Evolutionary conservation across 768 basidiomycete species (phyloP).

Genomic region (Lactarius sanguifluus): DNA sequence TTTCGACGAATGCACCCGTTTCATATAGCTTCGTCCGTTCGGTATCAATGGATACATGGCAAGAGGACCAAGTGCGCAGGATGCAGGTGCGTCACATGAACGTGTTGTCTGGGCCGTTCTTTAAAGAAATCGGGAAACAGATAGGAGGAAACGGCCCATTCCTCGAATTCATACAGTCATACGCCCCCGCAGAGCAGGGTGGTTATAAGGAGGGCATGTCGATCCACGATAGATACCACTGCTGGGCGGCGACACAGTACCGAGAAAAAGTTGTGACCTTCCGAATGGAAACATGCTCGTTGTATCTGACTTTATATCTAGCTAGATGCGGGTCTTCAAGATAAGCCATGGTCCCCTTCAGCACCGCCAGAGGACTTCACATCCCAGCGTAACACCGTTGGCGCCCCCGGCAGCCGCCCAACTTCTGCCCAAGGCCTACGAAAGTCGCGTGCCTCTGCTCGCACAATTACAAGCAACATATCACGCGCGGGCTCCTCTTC

Average conservation of each 20-base stretch:
- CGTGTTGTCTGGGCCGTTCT: slow-evolving; percentile 15
- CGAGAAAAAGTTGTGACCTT: slow-evolving; percentile 72
- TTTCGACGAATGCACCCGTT: slow-evolving; percentile 27
- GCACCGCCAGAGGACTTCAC: slow-evolving; percentile 54
- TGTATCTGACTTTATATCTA: slow-evolving; percentile 35
- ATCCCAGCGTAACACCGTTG: slow-evolving; percentile 38
- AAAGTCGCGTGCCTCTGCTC: slow-evolving; percentile 76
- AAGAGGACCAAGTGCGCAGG: slow-evolving; percentile 78
- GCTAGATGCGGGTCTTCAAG: slow-evolving; percentile 77
- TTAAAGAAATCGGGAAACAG: slow-evolving; percentile 39
- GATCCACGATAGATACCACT: slow-evolving; percentile 80
- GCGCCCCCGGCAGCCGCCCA: slow-evolving; percentile 53
- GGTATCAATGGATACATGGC: slow-evolving; percentile 97
- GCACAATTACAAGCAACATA: slow-evolving; percentile 47
- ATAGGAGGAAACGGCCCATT: slow-evolving; percentile 88
- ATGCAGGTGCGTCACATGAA: slow-evolving; percentile 67
- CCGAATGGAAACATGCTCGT: not conserved
- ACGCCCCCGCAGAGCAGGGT: slow-evolving; percentile 62
- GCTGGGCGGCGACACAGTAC: slow-evolving; percentile 94
- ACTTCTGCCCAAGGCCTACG: slow-evolving; percentile 80
- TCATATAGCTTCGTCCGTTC: slow-evolving; percentile 83
- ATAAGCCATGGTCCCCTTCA: slow-evolving; percentile 76
- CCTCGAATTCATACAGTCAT: slow-evolving; percentile 72
- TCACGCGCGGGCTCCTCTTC: slow-evolving; percentile 58
- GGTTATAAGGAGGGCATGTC: slow-evolving; percentile 65